phyloP scores from a whole-genome alignment of 371 early-diverging fungal species.

The Vairimorpha apis region DNA sequence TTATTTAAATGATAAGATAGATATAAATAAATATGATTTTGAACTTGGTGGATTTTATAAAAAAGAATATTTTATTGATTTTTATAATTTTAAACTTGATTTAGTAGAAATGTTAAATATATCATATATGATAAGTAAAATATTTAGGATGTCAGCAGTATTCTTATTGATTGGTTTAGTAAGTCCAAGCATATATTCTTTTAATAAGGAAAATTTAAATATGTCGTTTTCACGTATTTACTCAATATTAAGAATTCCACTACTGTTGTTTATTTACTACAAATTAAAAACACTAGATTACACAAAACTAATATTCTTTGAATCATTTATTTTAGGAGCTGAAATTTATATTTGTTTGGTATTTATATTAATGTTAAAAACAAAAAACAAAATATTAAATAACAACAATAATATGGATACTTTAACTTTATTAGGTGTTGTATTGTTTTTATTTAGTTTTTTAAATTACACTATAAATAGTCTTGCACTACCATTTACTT shows the following conservation, averaged over 20 bases:
- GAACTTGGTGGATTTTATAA: constrained; percentile 14
- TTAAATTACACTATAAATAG: constrained; percentile 31
- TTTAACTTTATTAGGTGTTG: constrained; percentile 22
- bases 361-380: constrained; percentile 20
- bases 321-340: constrained; percentile 29
- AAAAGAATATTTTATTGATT: constrained; percentile 2
- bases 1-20: constrained; percentile 18
- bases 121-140: constrained; percentile 9
- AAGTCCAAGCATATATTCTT: constrained; percentile 40
- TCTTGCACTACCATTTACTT: constrained; percentile 19
- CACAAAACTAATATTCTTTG: constrained; percentile 19
- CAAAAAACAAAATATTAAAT: constrained; percentile 29
- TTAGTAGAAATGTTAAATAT: constrained; percentile 24
- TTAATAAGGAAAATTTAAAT: constrained; percentile 4
- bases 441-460: constrained; percentile 21
- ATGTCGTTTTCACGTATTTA: constrained; percentile 31
- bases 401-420: constrained; percentile 35
- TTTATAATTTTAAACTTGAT: neutral
- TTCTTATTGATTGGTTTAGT: constrained; percentile 36
- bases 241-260: constrained; percentile 26
- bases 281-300: constrained; percentile 11
- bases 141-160: constrained; percentile 32
- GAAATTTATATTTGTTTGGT: constrained; percentile 36
- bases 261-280: constrained; percentile 13
- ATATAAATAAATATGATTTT: constrained; percentile 25